Evolutionary conservation across 2,329 filamentous ascomycete genomes (phyloP), one percentile per base, ranked within the genome.

Genomic region (Clonostachys sp.): DNA sequence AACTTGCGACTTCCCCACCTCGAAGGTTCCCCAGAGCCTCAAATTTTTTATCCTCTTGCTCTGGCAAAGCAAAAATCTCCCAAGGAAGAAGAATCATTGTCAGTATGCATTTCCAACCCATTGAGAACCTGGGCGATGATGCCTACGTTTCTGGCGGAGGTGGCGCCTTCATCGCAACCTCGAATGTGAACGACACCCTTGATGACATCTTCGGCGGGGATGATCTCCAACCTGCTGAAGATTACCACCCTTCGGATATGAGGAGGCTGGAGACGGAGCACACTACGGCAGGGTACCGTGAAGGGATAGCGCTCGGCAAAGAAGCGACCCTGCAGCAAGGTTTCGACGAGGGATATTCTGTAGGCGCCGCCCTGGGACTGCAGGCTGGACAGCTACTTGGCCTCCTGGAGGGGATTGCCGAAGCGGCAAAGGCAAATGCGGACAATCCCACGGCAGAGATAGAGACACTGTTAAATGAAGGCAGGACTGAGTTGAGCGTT

Each of bases 291-390:
- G 94, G 94, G 17, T 97, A 97, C 68, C 86, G 92, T 50, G 91
- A 96, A 58, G 94, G 92, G 41, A 80, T 97, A 46, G 78, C 86
- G 0, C 73, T 72, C 4, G 87, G 87, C 34, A 97, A 97, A 64
- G 80, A 80, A 24, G 70, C 76, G 43, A 86, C 83, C 57, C 81
- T 96, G 24, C 94, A 99, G 67, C 75, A 76, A 13, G 92, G 92
- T 0, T 97, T 99, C 61, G 94, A 99, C 62, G 89, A 92, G 53
- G 92, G 92, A 0, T 97, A 91, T 63, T 76, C 83, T 13, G 74
- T 97, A 1, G 94, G 94, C 12, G 91, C 90, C 1, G 83, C 86
- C 45, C 71, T 97, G 33, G 94, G 92, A 0, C 64, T 87, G 53
- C 76, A 77, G 30, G 86, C 84, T 0, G 94, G 94, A 0, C 83